These are phyloP conservation scores for Crucihimalaya himalaica DNA, from an alignment of 345 rosid genomes.

Conservation along the genomic window DNA sequence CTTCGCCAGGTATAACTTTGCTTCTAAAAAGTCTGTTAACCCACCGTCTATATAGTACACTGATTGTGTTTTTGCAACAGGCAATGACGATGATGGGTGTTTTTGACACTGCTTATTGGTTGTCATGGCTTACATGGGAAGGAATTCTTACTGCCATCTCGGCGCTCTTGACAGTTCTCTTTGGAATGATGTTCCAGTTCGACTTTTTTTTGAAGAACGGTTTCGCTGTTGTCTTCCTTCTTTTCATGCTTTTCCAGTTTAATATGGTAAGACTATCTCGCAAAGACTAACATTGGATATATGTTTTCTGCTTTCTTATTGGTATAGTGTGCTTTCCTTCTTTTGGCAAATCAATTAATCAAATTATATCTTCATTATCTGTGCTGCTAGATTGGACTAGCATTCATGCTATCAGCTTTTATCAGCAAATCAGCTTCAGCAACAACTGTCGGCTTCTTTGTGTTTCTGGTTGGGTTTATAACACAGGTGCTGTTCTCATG, in stretches of 20 bases:
- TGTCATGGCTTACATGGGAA: constrained; percentile 92
- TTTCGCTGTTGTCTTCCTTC: constrained; percentile 69
- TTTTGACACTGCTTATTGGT: constrained; percentile 85
- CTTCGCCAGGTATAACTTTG: constrained; percentile 76
- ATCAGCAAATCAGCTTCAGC: constrained; percentile 82
- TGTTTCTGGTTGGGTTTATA: constrained; percentile 72
- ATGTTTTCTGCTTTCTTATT: background rate
- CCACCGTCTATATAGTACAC: background rate
- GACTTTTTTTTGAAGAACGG: constrained; percentile 86
- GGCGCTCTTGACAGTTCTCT: constrained; percentile 70
- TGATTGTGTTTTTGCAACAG: constrained; percentile 43
- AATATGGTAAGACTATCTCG: constrained; percentile 62
- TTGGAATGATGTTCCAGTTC: constrained; percentile 95
- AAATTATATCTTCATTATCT: background rate
- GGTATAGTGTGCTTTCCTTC: background rate
- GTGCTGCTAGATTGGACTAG: constrained; percentile 67
- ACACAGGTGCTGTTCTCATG: constrained; percentile 63
- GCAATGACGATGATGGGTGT: constrained; percentile 91
- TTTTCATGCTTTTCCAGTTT: constrained; percentile 82
- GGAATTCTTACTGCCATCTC: constrained; percentile 65
- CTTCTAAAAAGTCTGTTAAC: background rate
- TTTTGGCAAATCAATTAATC: background rate
- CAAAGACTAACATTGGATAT: background rate
- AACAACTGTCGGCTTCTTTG: constrained; percentile 73
- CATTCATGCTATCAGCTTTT: constrained; percentile 85